These are phyloP conservation scores for Cynara cardunculus DNA, from an alignment of 129 eudicot genomes.

Conservation along the genomic window DNA sequence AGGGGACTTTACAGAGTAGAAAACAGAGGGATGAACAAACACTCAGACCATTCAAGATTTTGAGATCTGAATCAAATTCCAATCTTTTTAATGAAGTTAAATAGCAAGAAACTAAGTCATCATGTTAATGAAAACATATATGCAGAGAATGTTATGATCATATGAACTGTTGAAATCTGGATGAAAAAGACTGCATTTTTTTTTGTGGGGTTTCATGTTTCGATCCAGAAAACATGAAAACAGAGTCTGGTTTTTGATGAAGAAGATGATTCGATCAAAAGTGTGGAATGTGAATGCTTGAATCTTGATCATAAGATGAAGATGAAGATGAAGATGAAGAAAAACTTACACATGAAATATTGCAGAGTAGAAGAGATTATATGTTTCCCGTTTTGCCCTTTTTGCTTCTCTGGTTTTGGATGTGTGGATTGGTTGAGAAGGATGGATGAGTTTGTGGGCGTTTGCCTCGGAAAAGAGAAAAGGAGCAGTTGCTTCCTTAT, in stretches of 20 bases:
- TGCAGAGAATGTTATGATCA: slow-evolving; percentile 8
- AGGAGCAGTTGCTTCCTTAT: slow-evolving; percentile 41
- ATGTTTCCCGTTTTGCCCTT: slow-evolving; percentile 19
- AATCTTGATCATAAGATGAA: slow-evolving; percentile 4
- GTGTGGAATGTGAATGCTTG: slow-evolving; percentile 8
- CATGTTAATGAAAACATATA: neutral
- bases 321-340: neutral
- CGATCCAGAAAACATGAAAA: slow-evolving; percentile 15
- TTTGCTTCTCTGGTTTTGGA: neutral
- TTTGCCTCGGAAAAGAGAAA: slow-evolving; percentile 64
- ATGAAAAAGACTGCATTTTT: neutral
- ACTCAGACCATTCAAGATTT: slow-evolving; percentile 17
- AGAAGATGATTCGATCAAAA: neutral
- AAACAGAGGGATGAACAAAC: slow-evolving; percentile 34
- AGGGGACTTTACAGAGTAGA: slow-evolving; percentile 56
- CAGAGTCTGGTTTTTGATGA: neutral
- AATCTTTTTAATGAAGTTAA: neutral
- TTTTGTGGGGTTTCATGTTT: slow-evolving; percentile 6
- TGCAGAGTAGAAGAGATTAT: slow-evolving; percentile 4
- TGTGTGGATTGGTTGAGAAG: slow-evolving; percentile 14
- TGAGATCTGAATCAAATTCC: slow-evolving; percentile 22
- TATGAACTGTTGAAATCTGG: slow-evolving; percentile 9
- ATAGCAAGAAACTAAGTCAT: neutral
- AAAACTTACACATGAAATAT: slow-evolving; percentile 27
- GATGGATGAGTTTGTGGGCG: slow-evolving; percentile 35